Conservation (phyloP, 2,329 filamentous ascomycete genomes). For the Fusarium avenaceum region DNA sequence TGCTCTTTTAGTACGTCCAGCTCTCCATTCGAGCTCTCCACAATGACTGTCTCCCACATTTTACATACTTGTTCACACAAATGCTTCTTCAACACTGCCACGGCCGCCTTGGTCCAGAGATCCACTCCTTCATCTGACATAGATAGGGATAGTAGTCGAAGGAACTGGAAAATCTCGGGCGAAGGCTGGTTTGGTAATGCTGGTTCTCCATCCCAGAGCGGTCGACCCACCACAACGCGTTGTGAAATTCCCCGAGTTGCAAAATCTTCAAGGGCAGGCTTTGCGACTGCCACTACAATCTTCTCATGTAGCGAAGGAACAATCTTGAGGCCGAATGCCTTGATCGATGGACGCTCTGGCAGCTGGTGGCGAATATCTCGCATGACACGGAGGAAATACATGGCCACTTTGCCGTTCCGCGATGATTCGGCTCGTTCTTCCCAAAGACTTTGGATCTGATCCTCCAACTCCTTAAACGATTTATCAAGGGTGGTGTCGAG, state of each 20-base stretch:
- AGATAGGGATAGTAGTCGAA: constrained; percentile 72
- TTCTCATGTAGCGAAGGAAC: constrained; percentile 74
- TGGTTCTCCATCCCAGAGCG: constrained; percentile 85
- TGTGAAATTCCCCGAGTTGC: constrained; percentile 57
- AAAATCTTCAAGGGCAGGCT: constrained; percentile 64
- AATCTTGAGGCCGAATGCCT: constrained; percentile 70
- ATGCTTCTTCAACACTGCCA: constrained; percentile 71
- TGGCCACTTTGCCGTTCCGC: constrained; percentile 66
- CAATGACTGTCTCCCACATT: constrained; percentile 62
- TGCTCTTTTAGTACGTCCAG: constrained; percentile 22
- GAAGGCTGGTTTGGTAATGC: constrained; percentile 84
- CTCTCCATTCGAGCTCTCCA: constrained; percentile 42
- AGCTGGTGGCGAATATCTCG: constrained; percentile 79
- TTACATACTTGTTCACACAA: constrained; percentile 65
- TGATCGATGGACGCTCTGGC: constrained; percentile 65
- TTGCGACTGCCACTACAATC: constrained; percentile 68
- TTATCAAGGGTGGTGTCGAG: constrained; percentile 68
- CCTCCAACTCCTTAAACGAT: constrained; percentile 71
- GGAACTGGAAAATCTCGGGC: constrained; percentile 77
- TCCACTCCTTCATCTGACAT: constrained; percentile 82
- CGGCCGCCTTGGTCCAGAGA: constrained; percentile 81
- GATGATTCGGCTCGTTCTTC: constrained; percentile 59
- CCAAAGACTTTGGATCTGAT: constrained; percentile 67
- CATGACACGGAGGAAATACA: constrained; percentile 79
- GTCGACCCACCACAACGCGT: constrained; percentile 69